Base-by-base conservation (phyloP, 352 stramenopile genomes). In the Phytophthora fragariaefolia region DNA sequence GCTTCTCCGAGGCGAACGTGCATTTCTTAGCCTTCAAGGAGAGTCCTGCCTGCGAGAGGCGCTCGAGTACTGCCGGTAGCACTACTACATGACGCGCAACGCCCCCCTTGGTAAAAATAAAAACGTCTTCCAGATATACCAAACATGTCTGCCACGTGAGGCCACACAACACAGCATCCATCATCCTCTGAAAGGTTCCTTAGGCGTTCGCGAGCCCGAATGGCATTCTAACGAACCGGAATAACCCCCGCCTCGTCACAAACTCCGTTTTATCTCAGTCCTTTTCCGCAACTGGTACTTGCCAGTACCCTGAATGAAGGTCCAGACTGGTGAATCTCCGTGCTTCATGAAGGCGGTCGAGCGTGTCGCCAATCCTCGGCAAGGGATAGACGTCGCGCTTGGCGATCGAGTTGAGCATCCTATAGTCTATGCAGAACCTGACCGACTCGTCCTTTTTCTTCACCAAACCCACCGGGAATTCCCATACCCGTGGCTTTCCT, bases 211-310 rank as follows among this genome's bases (percentile, higher is more conserved):
- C 30, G 6, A 36, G 12, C 6, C 30, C 30, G 30, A 36, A 36
- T 12, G 30, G 30, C 30, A 36, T 36, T 12, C 30, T 6, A 36
- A 36, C 30, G 12, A 36, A 36, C 12, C 12, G 6, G 30, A 36
- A 36, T 12, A 36, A 36, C 6, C 30, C 30, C 6, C 30, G 30
- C 12, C 30, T 36, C 6, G 30, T 36, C 30, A 36, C 30, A 12
- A 75, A 71, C 12, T 43, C 67, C 8, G 60, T 71, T 61, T 75
- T 71, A 28, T 71, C 56, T 1, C 17, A 10, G 20, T 66, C 60
- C 5, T 53, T 15, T 22, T 27, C 23, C 2, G 54, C 30, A 47
- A 59, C 55, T 1, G 17, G 34, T 0, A 71, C 20, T n/a, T n/a
- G n/a, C n/a, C n/a, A n/a, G n/a, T n/a, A n/a, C n/a, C n/a, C n/a